phyloP scores from a whole-genome alignment of 2,329 filamentous ascomycete genomes.

The Botrytis hyacinthi region DNA sequence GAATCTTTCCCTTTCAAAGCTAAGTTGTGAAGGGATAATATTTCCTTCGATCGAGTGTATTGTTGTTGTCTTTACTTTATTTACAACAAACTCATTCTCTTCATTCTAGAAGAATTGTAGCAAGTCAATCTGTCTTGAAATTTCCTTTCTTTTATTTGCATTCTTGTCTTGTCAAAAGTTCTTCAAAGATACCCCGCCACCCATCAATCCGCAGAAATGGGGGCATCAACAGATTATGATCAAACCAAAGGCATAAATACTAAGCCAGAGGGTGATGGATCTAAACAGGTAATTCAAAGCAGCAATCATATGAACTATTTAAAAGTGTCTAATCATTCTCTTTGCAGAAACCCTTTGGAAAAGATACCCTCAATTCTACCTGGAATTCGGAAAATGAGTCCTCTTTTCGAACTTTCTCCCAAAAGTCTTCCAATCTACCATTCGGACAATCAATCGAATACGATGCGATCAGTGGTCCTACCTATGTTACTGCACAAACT shows the following conservation, averaged over 20 bases:
- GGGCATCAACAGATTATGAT: slow-evolving; percentile 31
- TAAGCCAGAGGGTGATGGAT: slow-evolving; percentile 31
- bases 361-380: slow-evolving; percentile 32
- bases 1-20: slow-evolving; percentile 17
- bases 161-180: background rate
- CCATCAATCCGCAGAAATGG: slow-evolving; percentile 26
- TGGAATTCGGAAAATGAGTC: slow-evolving; percentile 36
- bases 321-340: slow-evolving; percentile 13
- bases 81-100: background rate
- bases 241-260: slow-evolving; percentile 31
- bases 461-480: slow-evolving; percentile 73
- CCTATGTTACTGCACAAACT: slow-evolving; percentile 89
- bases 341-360: slow-evolving; percentile 33
- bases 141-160: background rate
- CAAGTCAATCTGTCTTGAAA: slow-evolving; percentile 10
- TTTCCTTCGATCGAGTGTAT: background rate
- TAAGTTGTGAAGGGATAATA: slow-evolving; percentile 11
- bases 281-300: slow-evolving; percentile 27
- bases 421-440: slow-evolving; percentile 51
- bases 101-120: background rate
- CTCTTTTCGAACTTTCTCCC: slow-evolving; percentile 34
- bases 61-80: background rate
- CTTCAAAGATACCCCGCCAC: slow-evolving; percentile 11
- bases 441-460: slow-evolving; percentile 56
- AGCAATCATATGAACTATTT: slow-evolving; percentile 24